phyloP scores from a whole-genome alignment of 805 yeast genomes.

The Metschnikowia orientalis region DNA sequence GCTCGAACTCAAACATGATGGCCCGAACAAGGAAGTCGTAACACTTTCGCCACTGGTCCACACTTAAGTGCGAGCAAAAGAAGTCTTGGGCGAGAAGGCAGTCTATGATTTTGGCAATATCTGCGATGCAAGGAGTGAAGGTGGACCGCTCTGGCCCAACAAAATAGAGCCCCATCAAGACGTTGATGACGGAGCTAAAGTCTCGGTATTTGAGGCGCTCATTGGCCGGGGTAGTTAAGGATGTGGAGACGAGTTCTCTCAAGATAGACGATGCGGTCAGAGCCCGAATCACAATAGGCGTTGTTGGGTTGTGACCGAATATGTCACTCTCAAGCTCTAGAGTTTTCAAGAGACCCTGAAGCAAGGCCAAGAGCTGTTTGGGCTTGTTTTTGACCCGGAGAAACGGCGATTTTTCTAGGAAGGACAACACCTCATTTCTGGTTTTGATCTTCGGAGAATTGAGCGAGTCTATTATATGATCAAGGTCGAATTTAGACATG shows the following conservation, averaged over 20 bases:
- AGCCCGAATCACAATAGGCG: conserved; percentile 26
- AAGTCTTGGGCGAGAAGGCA: conserved; percentile 21
- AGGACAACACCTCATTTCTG: conserved; percentile 15
- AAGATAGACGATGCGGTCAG: conserved; percentile 30
- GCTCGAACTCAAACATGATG: conserved; percentile 13
- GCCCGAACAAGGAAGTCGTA: conserved; percentile 23
- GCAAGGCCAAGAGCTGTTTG: conserved; percentile 22
- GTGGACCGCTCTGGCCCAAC: conserved; percentile 10
- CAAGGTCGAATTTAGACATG: conserved; percentile 17
- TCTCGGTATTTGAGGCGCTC: conserved; percentile 21
- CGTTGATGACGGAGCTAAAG: conserved; percentile 18
- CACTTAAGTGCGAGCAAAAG: conserved; percentile 30
- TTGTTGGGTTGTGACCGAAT: conserved; percentile 23
- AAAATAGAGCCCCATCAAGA: conserved; percentile 19
- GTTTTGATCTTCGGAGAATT: conserved; percentile 11
- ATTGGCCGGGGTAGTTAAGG: conserved; percentile 13
- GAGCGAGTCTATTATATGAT: conserved; percentile 13
- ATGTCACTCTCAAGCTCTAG: conserved; percentile 34
- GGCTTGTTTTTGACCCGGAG: conserved; percentile 18
- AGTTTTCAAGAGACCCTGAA: conserved; percentile 24
- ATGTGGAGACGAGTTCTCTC: conserved; percentile 20
- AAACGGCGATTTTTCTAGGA: conserved; percentile 8
- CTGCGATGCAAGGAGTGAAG: conserved; percentile 23
- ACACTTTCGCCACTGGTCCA: conserved; percentile 24
- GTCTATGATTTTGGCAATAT: conserved; percentile 22